Conservation (phyloP, 225 moss, liverwort and hornwort species). For the Asterella californica region DNA sequence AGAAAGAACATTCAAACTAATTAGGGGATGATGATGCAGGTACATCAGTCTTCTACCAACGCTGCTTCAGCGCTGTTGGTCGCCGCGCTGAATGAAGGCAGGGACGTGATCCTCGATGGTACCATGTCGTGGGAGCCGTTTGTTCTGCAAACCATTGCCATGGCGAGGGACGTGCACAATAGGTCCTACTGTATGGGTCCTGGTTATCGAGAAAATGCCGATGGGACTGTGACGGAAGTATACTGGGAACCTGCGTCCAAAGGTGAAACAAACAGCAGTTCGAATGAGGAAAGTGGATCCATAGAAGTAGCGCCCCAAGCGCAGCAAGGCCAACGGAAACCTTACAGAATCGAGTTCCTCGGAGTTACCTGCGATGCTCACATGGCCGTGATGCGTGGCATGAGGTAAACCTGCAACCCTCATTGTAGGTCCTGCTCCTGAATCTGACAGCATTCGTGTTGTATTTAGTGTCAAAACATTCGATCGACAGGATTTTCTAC, state of each 20-base stretch:
- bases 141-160: constrained; percentile 75
- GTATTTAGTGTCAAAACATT: no score
- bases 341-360: constrained; percentile 84
- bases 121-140: constrained; percentile 99
- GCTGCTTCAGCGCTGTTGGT: constrained; percentile 86
- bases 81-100: constrained; percentile 78
- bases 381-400: constrained; percentile 86
- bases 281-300: not conserved
- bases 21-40: constrained; percentile 39
- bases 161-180: constrained; percentile 84
- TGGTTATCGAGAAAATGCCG: constrained; percentile 46
- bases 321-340: constrained; percentile 33
- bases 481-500: no score
- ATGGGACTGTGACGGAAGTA: constrained; percentile 54
- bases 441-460: no score
- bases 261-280: not conserved
- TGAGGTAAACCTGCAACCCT: constrained; percentile 54
- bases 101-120: constrained; percentile 84
- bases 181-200: constrained; percentile 83
- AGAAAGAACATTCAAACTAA: not conserved
- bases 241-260: constrained; percentile 66
- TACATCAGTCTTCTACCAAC: constrained; percentile 79
- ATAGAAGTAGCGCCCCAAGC: not conserved
- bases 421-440: no score
- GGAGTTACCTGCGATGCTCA: constrained; percentile 94